Percentiles rank a stretch among this genome's conserved stretches.
Evolutionary conservation across 106 monocot genomes (phyloP).

Genomic region (Dendrobium huoshanense): DNA sequence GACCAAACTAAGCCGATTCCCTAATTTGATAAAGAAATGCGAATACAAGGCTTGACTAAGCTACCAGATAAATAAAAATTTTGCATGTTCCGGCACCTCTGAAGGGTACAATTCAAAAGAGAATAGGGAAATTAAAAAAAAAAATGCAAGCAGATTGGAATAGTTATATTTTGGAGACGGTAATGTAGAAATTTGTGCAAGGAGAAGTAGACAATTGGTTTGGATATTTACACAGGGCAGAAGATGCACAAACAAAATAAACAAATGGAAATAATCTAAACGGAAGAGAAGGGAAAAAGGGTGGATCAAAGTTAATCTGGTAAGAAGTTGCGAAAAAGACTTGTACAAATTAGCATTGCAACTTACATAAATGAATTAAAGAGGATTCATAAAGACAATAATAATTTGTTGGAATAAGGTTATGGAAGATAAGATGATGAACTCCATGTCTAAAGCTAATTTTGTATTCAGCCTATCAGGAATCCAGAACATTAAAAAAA

Average conservation of each 20-base stretch:
- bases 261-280: background rate
- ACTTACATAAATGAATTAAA: background rate
- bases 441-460: background rate
- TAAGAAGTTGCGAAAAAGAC: background rate
- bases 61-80: background rate
- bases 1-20: background rate
- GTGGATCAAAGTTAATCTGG: background rate
- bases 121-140: background rate
- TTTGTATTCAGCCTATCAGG: background rate
- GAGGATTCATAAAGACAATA: background rate
- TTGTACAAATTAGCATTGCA: background rate
- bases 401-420: background rate
- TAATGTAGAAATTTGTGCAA: background rate
- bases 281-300: background rate
- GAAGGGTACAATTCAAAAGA: background rate
- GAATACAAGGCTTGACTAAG: background rate
- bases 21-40: background rate
- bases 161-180: background rate
- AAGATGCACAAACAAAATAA: background rate
- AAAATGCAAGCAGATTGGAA: background rate
- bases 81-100: background rate
- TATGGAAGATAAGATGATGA: background rate
- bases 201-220: background rate
- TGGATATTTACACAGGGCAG: background rate
- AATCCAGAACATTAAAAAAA: background rate